phyloP scores from a whole-genome alignment of 371 early-diverging fungal genomes.

The Sporodiniella umbellata region DNA sequence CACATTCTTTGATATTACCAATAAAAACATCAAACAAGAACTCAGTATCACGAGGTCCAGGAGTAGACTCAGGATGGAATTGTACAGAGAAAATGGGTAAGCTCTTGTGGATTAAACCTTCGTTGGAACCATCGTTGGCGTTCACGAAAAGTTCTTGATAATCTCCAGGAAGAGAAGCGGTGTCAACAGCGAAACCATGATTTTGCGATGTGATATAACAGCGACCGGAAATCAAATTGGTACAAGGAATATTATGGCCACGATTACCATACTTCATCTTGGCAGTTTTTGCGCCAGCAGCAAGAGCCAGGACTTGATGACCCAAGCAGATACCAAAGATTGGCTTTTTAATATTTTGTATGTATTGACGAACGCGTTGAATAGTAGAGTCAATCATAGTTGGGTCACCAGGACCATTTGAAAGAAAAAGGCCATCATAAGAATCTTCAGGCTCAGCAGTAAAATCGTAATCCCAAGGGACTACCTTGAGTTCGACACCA shows the following conservation, averaged over 20 bases:
- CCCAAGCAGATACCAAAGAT: conserved; percentile 98
- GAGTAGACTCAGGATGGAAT: conserved; percentile 96
- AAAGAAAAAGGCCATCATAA: conserved; percentile 91
- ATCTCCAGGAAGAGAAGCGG: conserved; percentile 58
- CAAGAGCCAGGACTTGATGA: conserved; percentile 91
- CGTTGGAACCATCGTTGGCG: conserved; percentile 94
- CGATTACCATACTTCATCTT: conserved; percentile 98
- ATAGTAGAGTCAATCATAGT: conserved; percentile 75
- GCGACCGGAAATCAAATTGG: conserved; percentile 87
- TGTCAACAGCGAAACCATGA: conserved; percentile 91
- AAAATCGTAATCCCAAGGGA: conserved; percentile 96
- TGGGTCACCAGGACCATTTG: conserved; percentile 98
- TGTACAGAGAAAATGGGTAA: conserved; percentile 85
- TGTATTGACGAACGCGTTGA: conserved; percentile 60
- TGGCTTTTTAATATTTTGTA: conserved; percentile 77
- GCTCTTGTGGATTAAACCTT: conserved; percentile 79
- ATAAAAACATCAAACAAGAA: conserved; percentile 86
- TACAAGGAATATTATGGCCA: conserved; percentile 98
- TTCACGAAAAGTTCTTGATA: conserved; percentile 88
- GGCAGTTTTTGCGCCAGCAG: conserved; percentile 86
- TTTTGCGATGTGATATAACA: conserved; percentile 96
- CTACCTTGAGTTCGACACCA: conserved; percentile 90
- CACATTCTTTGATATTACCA: conserved; percentile 67
- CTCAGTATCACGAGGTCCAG: conserved; percentile 92
- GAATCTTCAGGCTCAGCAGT: conserved; percentile 62